Percentiles rank a stretch among this genome's conserved stretches.
phyloP scores from a whole-genome alignment of 129 eudicot genomes.

The Erigeron canadensis region DNA sequence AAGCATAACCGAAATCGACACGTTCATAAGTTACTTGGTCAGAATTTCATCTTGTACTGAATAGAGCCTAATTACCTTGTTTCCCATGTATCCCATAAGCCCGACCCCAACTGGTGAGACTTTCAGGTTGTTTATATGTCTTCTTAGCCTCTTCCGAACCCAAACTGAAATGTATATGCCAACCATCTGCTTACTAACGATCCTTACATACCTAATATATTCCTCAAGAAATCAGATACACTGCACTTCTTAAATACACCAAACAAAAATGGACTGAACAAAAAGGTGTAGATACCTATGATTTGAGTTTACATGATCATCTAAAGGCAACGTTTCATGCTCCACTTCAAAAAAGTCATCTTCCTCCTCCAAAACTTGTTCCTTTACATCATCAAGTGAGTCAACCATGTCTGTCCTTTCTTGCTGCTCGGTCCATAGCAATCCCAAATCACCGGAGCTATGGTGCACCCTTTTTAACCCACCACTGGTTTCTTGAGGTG shows the following conservation, averaged over 20 bases:
- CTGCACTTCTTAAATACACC: background rate
- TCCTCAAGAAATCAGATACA: constrained; percentile 29
- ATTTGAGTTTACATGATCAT: constrained; percentile 23
- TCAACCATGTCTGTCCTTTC: constrained; percentile 45
- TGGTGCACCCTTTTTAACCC: constrained; percentile 62
- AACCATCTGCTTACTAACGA: constrained; percentile 97
- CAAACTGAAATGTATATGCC: constrained; percentile 91
- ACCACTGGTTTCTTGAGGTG: constrained; percentile 25
- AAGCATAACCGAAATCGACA: background rate
- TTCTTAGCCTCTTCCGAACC: constrained; percentile 86
- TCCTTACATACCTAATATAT: constrained; percentile 56
- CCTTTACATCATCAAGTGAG: constrained; percentile 47
- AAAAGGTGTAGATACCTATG: constrained; percentile 22
- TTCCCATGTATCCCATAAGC: constrained; percentile 99
- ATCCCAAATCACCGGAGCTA: constrained; percentile 70
- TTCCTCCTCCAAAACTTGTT: constrained; percentile 61
- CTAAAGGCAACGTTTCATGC: constrained; percentile 23
- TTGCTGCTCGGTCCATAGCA: constrained; percentile 46
- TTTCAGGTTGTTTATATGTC: constrained; percentile 81
- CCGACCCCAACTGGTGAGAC: constrained; percentile 98
- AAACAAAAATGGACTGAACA: background rate
- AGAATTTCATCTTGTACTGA: background rate
- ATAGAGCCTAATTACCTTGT: constrained; percentile 57
- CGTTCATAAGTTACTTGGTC: background rate
- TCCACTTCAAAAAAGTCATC: constrained; percentile 48